A percentile compares a stretch with the other conserved stretches of the same genome.
Conservation (phyloP, 2,329 filamentous ascomycete species). For the Thelonectria discophora region DNA sequence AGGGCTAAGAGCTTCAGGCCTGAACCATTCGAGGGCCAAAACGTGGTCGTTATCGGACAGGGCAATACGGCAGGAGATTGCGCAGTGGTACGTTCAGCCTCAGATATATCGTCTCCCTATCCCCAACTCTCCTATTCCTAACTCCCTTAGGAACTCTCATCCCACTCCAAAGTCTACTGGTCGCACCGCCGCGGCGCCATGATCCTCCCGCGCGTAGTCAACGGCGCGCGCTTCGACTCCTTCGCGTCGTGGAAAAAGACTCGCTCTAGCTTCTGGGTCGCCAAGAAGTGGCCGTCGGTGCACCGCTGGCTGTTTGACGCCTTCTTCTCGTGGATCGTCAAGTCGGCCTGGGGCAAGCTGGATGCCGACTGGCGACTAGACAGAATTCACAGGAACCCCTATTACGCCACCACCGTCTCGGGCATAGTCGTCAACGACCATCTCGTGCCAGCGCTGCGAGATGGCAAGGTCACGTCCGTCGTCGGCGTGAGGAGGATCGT, state of each 20-base stretch:
- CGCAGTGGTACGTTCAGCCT: slow-evolving; percentile 30
- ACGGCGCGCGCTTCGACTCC: slow-evolving; percentile 33
- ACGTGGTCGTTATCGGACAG: slow-evolving; percentile 39
- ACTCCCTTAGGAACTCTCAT: slow-evolving; percentile 30
- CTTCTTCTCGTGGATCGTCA: slow-evolving; percentile 25
- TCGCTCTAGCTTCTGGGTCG: slow-evolving; percentile 28
- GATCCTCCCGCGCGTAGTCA: slow-evolving; percentile 32
- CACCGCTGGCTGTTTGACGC: slow-evolving; percentile 27
- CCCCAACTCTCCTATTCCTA: neutral
- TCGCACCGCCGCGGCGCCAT: slow-evolving; percentile 37
- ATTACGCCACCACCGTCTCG: slow-evolving; percentile 28
- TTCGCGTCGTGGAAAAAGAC: slow-evolving; percentile 35
- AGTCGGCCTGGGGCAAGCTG: slow-evolving; percentile 28
- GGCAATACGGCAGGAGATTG: slow-evolving; percentile 42
- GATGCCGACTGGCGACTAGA: slow-evolving; percentile 33
- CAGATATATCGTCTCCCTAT: no score
- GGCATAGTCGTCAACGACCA: slow-evolving; percentile 32
- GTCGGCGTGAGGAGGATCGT: slow-evolving; percentile 23
- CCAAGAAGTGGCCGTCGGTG: slow-evolving; percentile 25
- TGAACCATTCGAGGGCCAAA: slow-evolving; percentile 32
- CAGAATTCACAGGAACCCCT: slow-evolving; percentile 11
- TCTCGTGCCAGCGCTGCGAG: slow-evolving; percentile 29
- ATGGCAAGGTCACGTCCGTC: slow-evolving; percentile 22
- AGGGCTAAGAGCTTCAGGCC: slow-evolving; percentile 20
- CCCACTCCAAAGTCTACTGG: slow-evolving; percentile 33